Base-by-base conservation (phyloP, 2,329 filamentous ascomycete species). In the Elsinoe ampelina region DNA sequence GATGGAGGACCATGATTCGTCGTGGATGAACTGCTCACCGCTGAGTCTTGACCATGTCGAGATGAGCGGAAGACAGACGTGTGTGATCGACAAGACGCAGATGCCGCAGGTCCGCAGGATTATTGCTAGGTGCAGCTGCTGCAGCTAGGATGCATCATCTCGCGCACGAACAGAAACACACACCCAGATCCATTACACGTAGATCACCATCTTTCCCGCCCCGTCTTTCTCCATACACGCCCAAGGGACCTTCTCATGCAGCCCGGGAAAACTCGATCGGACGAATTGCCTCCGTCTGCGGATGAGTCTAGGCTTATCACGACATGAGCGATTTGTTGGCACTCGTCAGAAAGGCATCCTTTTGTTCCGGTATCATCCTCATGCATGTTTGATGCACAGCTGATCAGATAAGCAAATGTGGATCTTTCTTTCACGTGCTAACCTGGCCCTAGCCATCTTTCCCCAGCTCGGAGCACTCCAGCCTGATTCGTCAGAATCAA, bases 331-430 rank as follows among this genome's bases (percentile, higher is more conserved):
- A 11, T 11, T 47, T 48, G 11, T 32, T 48, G 11, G n/a, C 42
- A 22, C 5, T 15, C 7, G 22, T 19, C 42, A 12, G 42, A 10
- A 43, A 10, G 39, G n/a, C 43, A 22, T 32, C 22, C 13, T n/a
- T n/a, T 7, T 32, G 20, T 35, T 32, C 6, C 22, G 17, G 15
- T 11, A 43, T 20, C 41, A 43, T 17, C 17, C 19, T 48, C 19
- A 34, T 48, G 43, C 43, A 48, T 48, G 43, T 48, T 52, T 52
- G 48, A 52, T 52, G 48, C 48, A 38, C 48, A 19, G 48, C 48
- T 17, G 48, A 52, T 52, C 48, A 48, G 41, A 43, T 43, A 43
- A 48, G 43, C 43, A 47, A 47, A 22, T 47, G 42, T 47, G 42
- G 42, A 32, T 12, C 43, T 34, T 30, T 45, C n/a, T 26, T 50